These are phyloP conservation scores for Didymella arachidicola DNA, from an alignment of 2,329 filamentous ascomycete genomes.

Conservation along the genomic window DNA sequence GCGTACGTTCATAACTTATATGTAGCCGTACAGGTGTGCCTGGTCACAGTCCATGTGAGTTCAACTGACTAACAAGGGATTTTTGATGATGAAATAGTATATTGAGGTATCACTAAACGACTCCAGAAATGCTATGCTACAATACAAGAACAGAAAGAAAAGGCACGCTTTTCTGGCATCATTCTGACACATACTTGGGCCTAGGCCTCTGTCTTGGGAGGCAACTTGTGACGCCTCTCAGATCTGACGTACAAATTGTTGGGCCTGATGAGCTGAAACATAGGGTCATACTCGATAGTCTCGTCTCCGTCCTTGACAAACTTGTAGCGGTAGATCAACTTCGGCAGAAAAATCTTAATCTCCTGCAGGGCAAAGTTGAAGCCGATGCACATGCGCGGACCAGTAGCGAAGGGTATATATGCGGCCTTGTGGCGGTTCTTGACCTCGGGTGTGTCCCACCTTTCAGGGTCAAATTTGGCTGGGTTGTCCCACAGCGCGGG, in stretches of 20 bases:
- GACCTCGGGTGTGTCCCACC: slow-evolving; percentile 23
- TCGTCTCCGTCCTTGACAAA: slow-evolving; percentile 62
- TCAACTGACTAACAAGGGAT: too few relatives aligned
- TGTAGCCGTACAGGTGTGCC: too few relatives aligned
- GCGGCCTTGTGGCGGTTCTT: slow-evolving; percentile 51
- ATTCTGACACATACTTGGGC: neutral
- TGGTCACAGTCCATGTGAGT: too few relatives aligned
- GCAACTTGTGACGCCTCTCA: slow-evolving; percentile 60
- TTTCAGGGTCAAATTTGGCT: slow-evolving; percentile 63
- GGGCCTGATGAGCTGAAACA: slow-evolving; percentile 66
- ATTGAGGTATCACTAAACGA: slow-evolving; percentile 19
- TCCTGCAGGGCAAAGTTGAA: slow-evolving; percentile 71
- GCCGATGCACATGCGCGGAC: slow-evolving; percentile 66
- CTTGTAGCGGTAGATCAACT: slow-evolving; percentile 67
- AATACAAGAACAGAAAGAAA: neutral
- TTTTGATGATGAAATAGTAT: neutral
- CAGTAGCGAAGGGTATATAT: slow-evolving; percentile 67
- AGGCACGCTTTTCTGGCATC: too few relatives aligned
- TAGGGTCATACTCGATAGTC: slow-evolving; percentile 65
- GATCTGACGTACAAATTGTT: slow-evolving; percentile 63
- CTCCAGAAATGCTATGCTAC: slow-evolving; percentile 14
- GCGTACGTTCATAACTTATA: too few relatives aligned
- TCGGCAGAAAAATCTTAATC: slow-evolving; percentile 65
- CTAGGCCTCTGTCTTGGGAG: slow-evolving; percentile 35
- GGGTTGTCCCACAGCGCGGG: slow-evolving; percentile 66